Base-by-base conservation (phyloP, 2,329 filamentous ascomycete genomes). In the Xylaria sp. region DNA sequence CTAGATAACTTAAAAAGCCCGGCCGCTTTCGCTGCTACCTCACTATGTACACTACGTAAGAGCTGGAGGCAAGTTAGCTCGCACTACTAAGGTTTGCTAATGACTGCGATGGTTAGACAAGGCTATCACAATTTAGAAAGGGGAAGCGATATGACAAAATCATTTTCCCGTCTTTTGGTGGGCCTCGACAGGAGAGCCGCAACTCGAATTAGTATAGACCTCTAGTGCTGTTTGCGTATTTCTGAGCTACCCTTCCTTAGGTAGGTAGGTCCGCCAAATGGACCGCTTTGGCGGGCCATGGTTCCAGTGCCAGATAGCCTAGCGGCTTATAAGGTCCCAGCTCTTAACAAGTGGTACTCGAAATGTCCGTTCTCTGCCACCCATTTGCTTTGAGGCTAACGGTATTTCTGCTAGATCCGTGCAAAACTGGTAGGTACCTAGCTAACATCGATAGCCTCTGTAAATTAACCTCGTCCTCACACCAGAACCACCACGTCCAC, bases 111-210 rank as follows among this genome's bases (percentile, higher is more conserved):
- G 28, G 17, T 17, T 23, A 60, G 49, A 28, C 46, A 63, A 68
- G 57, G 51, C 54, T 48, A 68, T 68, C 66, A 51, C 42, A 65
- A 65, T 61, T 48, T 61, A 44, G 33, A 59, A 60, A 48, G 44
- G 20, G 28, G 11, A 48, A 46, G 31, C 15, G 31, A 40, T 17
- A 57, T 26, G 15, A 56, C 33, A 42, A 46, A 48, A 10, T 59
- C 44, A 61, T 61, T 62, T 40, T 44, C 23, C 38, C 44, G 26
- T 56, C 38, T 15, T 17, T 33, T 48, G 28, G 61, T 57, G 56
- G 66, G 61, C 38, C 66, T 51, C 20, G 23, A 44, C 36, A 51
- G 51, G 66, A 61, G 66, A 68, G 66, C 66, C 49, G 66, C 66
- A 65, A 49, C 63, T 65, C 40, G 38, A 31, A 20, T 38, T 38